Evolutionary conservation across 2,329 filamentous ascomycete species (phyloP).

Genomic region (Hymenoscyphus fraxineus): DNA sequence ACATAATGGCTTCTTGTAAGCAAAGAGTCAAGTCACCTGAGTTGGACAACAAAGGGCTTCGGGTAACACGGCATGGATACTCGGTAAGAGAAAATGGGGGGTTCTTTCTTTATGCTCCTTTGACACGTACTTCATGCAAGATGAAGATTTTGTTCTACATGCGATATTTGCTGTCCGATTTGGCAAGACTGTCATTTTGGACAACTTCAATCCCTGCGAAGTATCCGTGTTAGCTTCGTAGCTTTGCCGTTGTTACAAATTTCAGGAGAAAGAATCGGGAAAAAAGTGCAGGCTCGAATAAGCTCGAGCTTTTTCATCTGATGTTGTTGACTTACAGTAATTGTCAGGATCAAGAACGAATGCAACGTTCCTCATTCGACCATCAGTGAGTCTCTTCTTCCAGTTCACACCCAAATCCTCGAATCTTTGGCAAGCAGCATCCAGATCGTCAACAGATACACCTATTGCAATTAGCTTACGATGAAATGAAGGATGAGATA

Average conservation of each 20-base stretch:
- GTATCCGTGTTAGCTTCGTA: neutral
- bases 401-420: conserved; percentile 78
- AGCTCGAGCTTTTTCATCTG: neutral
- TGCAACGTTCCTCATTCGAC: conserved; percentile 88
- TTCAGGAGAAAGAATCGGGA: neutral
- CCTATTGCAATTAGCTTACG: conserved; percentile 41
- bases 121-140: conserved; percentile 4
- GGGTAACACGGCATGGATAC: neutral
- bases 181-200: conserved; percentile 66
- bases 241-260: neutral
- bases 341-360: conserved; percentile 86
- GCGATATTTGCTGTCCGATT: conserved; percentile 35
- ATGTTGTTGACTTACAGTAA: conserved; percentile 54
- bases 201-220: conserved; percentile 59
- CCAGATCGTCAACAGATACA: conserved; percentile 81
- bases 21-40: conserved; percentile 5
- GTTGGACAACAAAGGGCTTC: neutral
- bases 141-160: neutral
- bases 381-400: conserved; percentile 95
- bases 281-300: neutral
- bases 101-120: conserved; percentile 4
- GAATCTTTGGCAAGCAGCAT: conserved; percentile 81
- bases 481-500: neutral
- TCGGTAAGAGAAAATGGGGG: neutral
- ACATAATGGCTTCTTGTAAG: conserved; percentile 9